Conservation (phyloP, 1,139 yeast genomes). For the Magnusiomyces magnusii region DNA sequence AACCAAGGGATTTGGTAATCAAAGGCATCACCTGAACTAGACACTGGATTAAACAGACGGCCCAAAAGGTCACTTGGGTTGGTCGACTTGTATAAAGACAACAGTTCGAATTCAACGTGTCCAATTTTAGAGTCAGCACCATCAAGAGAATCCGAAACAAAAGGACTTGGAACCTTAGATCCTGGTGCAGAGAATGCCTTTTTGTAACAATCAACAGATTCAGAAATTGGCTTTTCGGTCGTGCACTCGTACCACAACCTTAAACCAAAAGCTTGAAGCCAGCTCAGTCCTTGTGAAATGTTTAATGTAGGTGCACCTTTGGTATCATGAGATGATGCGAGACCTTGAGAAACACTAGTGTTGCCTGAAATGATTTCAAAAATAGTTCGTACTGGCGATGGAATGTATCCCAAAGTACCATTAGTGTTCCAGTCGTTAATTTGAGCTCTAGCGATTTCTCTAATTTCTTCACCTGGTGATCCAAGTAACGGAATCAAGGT, state of each 20-base stretch:
- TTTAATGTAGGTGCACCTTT: slow-evolving; percentile 21
- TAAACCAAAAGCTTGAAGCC: slow-evolving; percentile 59
- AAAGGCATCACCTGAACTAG: slow-evolving; percentile 16
- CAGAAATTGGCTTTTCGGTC: slow-evolving; percentile 35
- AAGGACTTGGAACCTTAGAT: slow-evolving; percentile 20
- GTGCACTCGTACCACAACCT: slow-evolving; percentile 53
- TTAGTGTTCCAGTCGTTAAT: slow-evolving; percentile 54
- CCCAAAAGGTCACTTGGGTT: slow-evolving; percentile 23
- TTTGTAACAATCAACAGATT: slow-evolving; percentile 32
- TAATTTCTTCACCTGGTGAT: slow-evolving; percentile 48
- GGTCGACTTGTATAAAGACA: slow-evolving; percentile 40
- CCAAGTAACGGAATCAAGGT: slow-evolving; percentile 63
- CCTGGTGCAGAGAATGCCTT: slow-evolving; percentile 22
- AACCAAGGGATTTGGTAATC: slow-evolving; percentile 50
- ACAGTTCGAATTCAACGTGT: slow-evolving; percentile 26
- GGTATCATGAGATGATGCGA: slow-evolving; percentile 28
- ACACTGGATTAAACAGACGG: slow-evolving; percentile 19
- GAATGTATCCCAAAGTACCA: slow-evolving; percentile 41
- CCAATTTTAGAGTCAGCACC: slow-evolving; percentile 27
- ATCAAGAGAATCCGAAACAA: too few relatives aligned
- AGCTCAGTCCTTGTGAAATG: slow-evolving; percentile 46
- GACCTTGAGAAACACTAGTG: slow-evolving; percentile 18
- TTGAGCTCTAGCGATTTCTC: slow-evolving; percentile 51
- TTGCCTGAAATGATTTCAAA: slow-evolving; percentile 61
- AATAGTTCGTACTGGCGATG: slow-evolving; percentile 47